Evolutionary conservation across 73 alveolate genomes (phyloP).

Genomic region (Tetrahymena malaccensis): DNA sequence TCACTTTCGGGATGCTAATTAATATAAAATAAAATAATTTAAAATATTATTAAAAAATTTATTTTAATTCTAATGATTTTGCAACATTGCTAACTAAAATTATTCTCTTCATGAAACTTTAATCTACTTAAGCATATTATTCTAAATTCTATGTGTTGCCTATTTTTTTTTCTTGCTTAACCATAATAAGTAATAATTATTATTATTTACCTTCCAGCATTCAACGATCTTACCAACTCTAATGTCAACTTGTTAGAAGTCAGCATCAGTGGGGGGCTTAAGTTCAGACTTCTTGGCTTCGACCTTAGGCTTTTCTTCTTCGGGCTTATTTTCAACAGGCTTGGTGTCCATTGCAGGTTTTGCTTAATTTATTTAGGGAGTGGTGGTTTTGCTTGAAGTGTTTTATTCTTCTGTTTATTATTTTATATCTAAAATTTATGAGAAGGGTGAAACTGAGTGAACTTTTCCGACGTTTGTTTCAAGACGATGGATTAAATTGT

Average conservation of each 20-base stretch:
- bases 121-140: background rate
- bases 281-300: background rate
- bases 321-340: background rate
- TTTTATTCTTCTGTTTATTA: background rate
- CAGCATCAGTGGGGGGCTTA: background rate
- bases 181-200: background rate
- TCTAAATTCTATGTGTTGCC: background rate
- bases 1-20: conserved; percentile 72
- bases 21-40: background rate
- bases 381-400: background rate
- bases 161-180: background rate
- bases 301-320: background rate
- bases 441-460: background rate
- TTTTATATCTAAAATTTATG: background rate
- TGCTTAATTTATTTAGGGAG: background rate
- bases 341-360: background rate
- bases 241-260: background rate
- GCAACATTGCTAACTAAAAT: background rate
- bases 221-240: background rate
- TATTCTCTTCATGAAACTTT: background rate
- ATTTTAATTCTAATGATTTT: background rate
- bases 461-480: background rate
- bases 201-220: background rate
- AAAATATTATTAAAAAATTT: background rate
- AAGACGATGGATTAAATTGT: background rate